These are phyloP conservation scores for Dipteronia sinensis DNA, from an alignment of 345 rosid genomes.

Conservation along the genomic window DNA sequence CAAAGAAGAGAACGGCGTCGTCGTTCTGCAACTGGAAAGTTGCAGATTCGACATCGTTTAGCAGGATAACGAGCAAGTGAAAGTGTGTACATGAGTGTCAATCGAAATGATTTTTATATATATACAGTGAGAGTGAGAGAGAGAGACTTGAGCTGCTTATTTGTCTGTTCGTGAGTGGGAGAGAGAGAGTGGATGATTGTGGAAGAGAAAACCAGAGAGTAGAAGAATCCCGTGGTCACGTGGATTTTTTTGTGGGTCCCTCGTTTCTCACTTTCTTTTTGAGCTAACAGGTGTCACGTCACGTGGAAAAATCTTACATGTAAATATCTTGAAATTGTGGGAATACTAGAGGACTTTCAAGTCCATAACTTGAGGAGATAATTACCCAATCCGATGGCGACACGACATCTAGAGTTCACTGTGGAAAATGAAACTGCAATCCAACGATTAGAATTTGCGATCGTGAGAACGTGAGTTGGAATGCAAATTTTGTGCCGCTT, in stretches of 20 bases:
- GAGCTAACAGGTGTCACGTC: background rate
- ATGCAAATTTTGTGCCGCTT: no score
- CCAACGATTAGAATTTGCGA: background rate
- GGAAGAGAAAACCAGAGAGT: background rate
- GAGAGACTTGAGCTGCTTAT: background rate
- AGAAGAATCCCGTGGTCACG: slow-evolving; percentile 45
- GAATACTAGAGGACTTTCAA: background rate
- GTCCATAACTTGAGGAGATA: no score
- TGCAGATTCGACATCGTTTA: slow-evolving; percentile 31
- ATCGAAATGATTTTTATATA: background rate
- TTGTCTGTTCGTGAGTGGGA: background rate
- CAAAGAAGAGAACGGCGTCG: slow-evolving; percentile 12
- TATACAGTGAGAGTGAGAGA: background rate
- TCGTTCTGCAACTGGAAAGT: slow-evolving; percentile 27
- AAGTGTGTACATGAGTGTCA: background rate
- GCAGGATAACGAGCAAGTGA: background rate
- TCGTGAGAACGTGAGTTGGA: no score
- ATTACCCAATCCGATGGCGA: background rate
- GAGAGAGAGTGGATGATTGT: slow-evolving; percentile 11
- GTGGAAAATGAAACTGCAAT: background rate
- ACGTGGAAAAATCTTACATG: slow-evolving; percentile 18
- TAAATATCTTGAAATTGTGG: background rate
- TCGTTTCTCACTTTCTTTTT: background rate
- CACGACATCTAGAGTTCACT: background rate
- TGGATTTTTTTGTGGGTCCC: slow-evolving; percentile 27